Evolutionary conservation across 352 stramenopile genomes (phyloP).

Genomic region (Phytophthora colocasiae): DNA sequence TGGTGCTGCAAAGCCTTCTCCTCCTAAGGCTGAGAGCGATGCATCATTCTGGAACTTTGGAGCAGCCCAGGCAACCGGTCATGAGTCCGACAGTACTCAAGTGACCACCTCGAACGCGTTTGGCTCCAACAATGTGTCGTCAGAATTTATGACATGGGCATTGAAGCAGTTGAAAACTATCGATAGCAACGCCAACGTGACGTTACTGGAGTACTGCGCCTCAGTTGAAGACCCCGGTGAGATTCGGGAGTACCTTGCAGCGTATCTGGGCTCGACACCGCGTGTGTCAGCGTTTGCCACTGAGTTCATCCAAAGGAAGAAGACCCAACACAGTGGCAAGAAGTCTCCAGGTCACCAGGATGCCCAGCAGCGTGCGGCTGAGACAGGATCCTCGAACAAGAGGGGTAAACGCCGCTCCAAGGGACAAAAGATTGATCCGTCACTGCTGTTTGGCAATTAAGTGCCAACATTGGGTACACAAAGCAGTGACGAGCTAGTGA

Average conservation of each 20-base stretch:
- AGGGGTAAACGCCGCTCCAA: conserved; percentile 64
- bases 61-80: conserved; percentile 41
- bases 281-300: conserved; percentile 97
- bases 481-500: conserved; percentile 31
- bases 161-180: conserved; percentile 84
- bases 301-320: conserved; percentile 97
- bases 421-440: conserved; percentile 77
- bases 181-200: conserved; percentile 78
- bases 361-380: conserved; percentile 31
- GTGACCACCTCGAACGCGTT: conserved; percentile 52
- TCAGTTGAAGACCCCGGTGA: conserved; percentile 94
- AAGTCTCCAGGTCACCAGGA: conserved; percentile 39
- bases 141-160: conserved; percentile 84
- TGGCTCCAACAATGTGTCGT: conserved; percentile 53
- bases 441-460: conserved; percentile 65
- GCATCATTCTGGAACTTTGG: conserved; percentile 90
- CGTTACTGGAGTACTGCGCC: conserved; percentile 95
- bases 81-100: conserved; percentile 21
- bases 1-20: conserved; percentile 39
- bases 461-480: conserved; percentile 4
- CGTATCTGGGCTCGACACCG: conserved; percentile 95
- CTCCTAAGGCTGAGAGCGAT: conserved; percentile 63
- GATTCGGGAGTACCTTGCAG: conserved; percentile 96
- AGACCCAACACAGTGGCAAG: conserved; percentile 57
- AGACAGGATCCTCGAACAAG: conserved; percentile 59